These are phyloP conservation scores for Immersiporthe knoxdaviesiana DNA, from an alignment of 2,329 filamentous ascomycete species.

Conservation along the genomic window DNA sequence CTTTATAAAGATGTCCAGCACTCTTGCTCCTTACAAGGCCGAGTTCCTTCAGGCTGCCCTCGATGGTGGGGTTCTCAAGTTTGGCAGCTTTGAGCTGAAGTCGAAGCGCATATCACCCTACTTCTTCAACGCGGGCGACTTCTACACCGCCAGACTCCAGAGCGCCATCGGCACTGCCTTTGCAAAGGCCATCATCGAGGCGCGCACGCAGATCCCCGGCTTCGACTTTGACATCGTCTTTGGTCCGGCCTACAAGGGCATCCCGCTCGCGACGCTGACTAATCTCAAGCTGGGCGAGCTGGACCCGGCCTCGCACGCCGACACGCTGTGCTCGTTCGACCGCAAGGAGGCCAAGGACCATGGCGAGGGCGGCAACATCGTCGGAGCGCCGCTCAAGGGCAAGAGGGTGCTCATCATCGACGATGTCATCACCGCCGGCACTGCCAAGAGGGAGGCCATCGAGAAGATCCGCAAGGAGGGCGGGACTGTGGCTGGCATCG, in stretches of 20 bases:
- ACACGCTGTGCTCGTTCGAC: slow-evolving; percentile 86
- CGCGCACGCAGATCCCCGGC: slow-evolving; percentile 41
- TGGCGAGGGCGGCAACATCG: slow-evolving; percentile 91
- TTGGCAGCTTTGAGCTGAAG: slow-evolving; percentile 87
- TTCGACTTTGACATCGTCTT: slow-evolving; percentile 83
- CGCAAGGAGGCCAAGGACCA: slow-evolving; percentile 96
- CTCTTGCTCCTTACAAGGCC: slow-evolving; percentile 67
- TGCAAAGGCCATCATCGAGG: slow-evolving; percentile 65
- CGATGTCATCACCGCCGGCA: slow-evolving; percentile 95
- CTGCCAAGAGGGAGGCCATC: slow-evolving; percentile 90
- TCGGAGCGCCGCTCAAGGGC: slow-evolving; percentile 82
- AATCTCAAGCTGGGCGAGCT: slow-evolving; percentile 75
- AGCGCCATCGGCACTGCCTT: slow-evolving; percentile 80
- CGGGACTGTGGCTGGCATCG: slow-evolving; percentile 81
- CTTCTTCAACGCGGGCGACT: slow-evolving; percentile 96
- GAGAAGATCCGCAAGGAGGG: slow-evolving; percentile 86
- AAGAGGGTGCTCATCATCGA: slow-evolving; percentile 90
- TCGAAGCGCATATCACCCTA: slow-evolving; percentile 90
- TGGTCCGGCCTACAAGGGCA: slow-evolving; percentile 95
- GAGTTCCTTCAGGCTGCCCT: slow-evolving; percentile 73
- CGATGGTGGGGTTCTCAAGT: slow-evolving; percentile 71
- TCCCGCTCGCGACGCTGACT: slow-evolving; percentile 81
- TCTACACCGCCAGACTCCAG: slow-evolving; percentile 80
- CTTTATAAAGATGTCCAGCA: slow-evolving; percentile 25
- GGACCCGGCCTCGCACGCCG: slow-evolving; percentile 66